These are phyloP conservation scores for Coprinopsis marcescibilis DNA, from an alignment of 768 basidiomycete species.

Conservation along the genomic window DNA sequence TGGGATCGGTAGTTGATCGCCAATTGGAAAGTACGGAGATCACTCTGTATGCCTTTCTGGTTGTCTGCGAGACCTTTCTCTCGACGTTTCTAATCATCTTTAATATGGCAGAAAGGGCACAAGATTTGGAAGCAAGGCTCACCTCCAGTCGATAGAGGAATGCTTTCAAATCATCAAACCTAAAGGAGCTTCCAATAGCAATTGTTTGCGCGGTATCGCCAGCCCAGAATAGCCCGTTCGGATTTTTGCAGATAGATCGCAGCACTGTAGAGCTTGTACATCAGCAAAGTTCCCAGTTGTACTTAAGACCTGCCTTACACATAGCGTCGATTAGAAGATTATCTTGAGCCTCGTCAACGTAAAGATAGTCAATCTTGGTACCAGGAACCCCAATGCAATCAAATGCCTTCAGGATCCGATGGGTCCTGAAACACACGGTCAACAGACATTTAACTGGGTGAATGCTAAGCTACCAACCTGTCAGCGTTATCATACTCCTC, in stretches of 20 bases:
- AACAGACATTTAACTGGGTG: background rate
- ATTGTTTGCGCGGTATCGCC: slow-evolving; percentile 81
- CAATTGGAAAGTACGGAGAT: slow-evolving; percentile 46
- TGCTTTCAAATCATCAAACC: slow-evolving; percentile 66
- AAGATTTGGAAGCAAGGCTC: too few relatives aligned
- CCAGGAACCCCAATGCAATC: slow-evolving; percentile 28
- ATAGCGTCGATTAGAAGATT: slow-evolving; percentile 60
- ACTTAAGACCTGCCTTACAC: slow-evolving; percentile 30
- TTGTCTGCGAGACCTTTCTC: slow-evolving; percentile 9
- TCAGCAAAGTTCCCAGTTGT: background rate
- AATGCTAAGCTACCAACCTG: slow-evolving; percentile 29
- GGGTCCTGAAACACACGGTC: slow-evolving; percentile 34
- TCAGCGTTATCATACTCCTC: slow-evolving; percentile 55
- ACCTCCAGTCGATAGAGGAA: slow-evolving; percentile 63
- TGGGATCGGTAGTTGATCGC: slow-evolving; percentile 66
- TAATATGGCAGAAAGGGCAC: too few relatives aligned
- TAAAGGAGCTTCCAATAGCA: slow-evolving; percentile 64
- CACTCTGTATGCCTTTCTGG: slow-evolving; percentile 4
- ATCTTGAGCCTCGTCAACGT: slow-evolving; percentile 73
- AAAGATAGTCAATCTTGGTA: slow-evolving; percentile 52
- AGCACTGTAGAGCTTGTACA: slow-evolving; percentile 38
- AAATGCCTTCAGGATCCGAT: slow-evolving; percentile 38
- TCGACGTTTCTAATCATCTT: slow-evolving; percentile 10
- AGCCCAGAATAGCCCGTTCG: slow-evolving; percentile 69
- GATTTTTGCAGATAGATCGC: slow-evolving; percentile 55